Base-by-base conservation (phyloP, 2,329 filamentous ascomycete genomes). In the Fusarium nygamai region DNA sequence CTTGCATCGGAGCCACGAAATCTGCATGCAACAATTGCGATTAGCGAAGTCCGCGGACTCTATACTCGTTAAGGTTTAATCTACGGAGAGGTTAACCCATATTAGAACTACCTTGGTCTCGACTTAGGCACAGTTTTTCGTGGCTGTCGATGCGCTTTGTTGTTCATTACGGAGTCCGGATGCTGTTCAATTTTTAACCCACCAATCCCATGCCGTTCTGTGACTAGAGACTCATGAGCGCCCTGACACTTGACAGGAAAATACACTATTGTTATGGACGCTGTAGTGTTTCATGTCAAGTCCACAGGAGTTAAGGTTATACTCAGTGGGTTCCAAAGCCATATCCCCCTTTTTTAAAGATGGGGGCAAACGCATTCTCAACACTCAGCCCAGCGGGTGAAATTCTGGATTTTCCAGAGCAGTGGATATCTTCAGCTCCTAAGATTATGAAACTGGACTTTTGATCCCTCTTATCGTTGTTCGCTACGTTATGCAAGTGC, bases 301-400 rank as follows among this genome's bases (percentile, higher is more conserved):
- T 29, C 13, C 20, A 7, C 27, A 8, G 8, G 19, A 22, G 6
- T 5, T 17, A 48, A 22, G 13, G 9, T 48, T 8, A 48, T 17
- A 17, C 22, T 16, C 39, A 3, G 39, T n/a, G 39, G 39, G 13
- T 43, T 43, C 14, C 14, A 16, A 16, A 43, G 13, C 22, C 20
- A n/a, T 14, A n/a, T 41, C n/a, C 0, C 20, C 8, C 20, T 13
- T 41, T n/a, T n/a, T 10, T n/a, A 16, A 1, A 43, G 14, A 8
- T 43, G 14, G 14, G 39, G 13, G 22, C 22, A 16, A 41, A n/a
- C n/a, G 22, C 39, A 16, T 16, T 41, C 20, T 14, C 7, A 14
- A 8, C 20, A n/a, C 22, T 41, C 8, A n/a, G 1, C 39, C 39
- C 22, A 16, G 4, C 39, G 8, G 39, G 8, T 43, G 6, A 6